These are phyloP conservation scores for Monosporascus sp. DNA, from an alignment of 2,329 filamentous ascomycete genomes.

Conservation along the genomic window DNA sequence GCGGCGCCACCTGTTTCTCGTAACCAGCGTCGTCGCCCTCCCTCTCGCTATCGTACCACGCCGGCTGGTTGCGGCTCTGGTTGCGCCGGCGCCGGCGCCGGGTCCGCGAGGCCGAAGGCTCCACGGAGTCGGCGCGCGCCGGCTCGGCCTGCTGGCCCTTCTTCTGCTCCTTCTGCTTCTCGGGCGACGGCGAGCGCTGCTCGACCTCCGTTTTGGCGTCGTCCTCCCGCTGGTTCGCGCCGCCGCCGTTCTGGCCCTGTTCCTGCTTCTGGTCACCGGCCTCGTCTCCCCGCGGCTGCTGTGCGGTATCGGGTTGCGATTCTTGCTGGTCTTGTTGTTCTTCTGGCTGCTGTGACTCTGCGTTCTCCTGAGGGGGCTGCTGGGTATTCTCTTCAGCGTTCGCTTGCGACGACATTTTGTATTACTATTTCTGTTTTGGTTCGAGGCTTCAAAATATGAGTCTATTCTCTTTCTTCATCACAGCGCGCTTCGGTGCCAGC, in stretches of 20 bases:
- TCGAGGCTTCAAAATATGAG: neutral
- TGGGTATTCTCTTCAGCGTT: constrained; percentile 10
- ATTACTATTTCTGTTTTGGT: neutral
- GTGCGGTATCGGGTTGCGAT: constrained; percentile 2
- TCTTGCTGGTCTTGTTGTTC: constrained; percentile 6
- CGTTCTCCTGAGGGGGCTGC: constrained; percentile 4
- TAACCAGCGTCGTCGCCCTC: constrained; percentile 15
- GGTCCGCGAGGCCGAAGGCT: constrained; percentile 19
- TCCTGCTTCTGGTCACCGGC: constrained; percentile 4
- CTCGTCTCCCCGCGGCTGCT: constrained; percentile 6
- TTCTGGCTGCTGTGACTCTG: too few relatives aligned
- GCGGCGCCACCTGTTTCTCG: constrained; percentile 24
- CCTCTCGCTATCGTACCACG: constrained; percentile 22
- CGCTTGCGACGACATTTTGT: constrained; percentile 11
- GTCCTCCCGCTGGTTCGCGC: constrained; percentile 3
- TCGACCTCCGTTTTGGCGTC: constrained; percentile 12
- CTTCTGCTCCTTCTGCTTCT: constrained; percentile 31
- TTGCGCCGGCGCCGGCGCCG: constrained; percentile 15
- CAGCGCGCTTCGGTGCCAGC: neutral
- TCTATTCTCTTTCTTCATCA: neutral
- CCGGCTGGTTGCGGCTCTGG: constrained; percentile 22
- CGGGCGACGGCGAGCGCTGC: constrained; percentile 29
- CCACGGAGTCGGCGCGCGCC: constrained; percentile 19
- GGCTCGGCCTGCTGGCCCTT: constrained; percentile 16
- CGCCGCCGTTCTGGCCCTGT: constrained; percentile 2